Conservation (phyloP, 2,329 filamentous ascomycete genomes). For the Mycosphaerella sp. region DNA sequence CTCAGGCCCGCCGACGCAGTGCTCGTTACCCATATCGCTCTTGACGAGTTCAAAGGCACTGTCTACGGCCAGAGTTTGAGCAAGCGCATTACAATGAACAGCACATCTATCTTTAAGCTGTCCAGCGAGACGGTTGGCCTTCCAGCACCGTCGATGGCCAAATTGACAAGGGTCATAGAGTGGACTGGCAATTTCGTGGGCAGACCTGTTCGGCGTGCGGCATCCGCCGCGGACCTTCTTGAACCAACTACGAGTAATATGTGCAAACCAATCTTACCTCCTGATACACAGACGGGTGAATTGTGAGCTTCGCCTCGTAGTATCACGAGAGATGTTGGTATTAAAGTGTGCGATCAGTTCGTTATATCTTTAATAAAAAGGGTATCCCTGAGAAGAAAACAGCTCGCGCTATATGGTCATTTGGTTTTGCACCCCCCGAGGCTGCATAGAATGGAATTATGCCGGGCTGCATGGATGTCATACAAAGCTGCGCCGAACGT, state of each 20-base stretch:
- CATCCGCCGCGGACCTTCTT: not conserved
- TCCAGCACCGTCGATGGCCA: constrained; percentile 55
- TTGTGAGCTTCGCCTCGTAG: not conserved
- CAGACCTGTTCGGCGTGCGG: not conserved
- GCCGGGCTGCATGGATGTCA: too few species aligned
- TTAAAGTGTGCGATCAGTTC: too few species aligned
- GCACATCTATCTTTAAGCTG: constrained; percentile 48
- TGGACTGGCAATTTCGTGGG: constrained; percentile 71
- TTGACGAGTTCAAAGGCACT: constrained; percentile 66
- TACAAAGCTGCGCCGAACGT: too few species aligned
- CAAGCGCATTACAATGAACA: constrained; percentile 61
- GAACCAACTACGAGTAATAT: not conserved
- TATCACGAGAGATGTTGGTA: too few species aligned
- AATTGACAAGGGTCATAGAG: constrained; percentile 61
- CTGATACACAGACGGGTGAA: constrained; percentile 28
- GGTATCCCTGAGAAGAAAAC: too few species aligned
- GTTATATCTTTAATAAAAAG: too few species aligned
- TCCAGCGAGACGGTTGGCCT: constrained; percentile 36
- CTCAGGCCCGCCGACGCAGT: constrained; percentile 70
- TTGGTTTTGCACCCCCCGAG: too few species aligned
- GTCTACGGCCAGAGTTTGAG: constrained; percentile 83
- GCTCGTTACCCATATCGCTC: constrained; percentile 69
- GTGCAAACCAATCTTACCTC: constrained; percentile 25
- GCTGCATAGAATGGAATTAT: too few species aligned
- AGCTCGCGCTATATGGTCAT: too few species aligned